Conservation (phyloP, 768 basidiomycete genomes). For the Tulasnella sp. region DNA sequence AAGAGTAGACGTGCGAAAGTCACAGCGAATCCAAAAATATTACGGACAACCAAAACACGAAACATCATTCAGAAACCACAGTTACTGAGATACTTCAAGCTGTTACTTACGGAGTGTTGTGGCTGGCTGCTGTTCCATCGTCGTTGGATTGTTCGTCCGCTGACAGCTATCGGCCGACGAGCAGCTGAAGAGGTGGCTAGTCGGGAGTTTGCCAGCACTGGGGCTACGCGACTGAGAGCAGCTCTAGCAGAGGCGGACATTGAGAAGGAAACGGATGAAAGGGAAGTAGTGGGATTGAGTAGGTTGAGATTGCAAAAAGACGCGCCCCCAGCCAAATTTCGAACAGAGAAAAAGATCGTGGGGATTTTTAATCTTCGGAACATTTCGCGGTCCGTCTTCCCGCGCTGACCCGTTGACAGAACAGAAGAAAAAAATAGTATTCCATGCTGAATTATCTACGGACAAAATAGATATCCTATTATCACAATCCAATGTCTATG, state of each 20-base stretch:
- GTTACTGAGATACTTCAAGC: neutral
- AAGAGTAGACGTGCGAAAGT: neutral
- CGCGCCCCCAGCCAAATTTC: slow-evolving; percentile 5
- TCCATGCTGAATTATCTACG: neutral
- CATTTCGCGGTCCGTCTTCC: too few species aligned
- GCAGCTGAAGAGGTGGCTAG: slow-evolving; percentile 28
- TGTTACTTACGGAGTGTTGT: neutral
- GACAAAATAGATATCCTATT: neutral
- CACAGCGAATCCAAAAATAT: neutral
- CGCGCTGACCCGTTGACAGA: too few species aligned
- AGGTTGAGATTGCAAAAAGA: neutral
- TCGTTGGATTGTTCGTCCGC: slow-evolving; percentile 11
- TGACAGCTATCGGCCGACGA: neutral
- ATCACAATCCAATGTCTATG: neutral
- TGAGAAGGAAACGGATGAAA: slow-evolving; percentile 28
- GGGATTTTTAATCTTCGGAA: too few species aligned
- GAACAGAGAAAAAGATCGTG: slow-evolving; percentile 1
- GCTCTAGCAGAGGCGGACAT: slow-evolving; percentile 38
- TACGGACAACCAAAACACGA: neutral
- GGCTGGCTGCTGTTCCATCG: slow-evolving; percentile 18
- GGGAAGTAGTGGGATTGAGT: neutral
- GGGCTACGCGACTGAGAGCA: slow-evolving; percentile 51
- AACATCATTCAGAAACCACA: neutral
- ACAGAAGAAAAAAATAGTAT: neutral
- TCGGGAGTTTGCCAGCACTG: slow-evolving; percentile 33